phyloP scores from a whole-genome alignment of 768 basidiomycete genomes.

The Royoungia palumana region DNA sequence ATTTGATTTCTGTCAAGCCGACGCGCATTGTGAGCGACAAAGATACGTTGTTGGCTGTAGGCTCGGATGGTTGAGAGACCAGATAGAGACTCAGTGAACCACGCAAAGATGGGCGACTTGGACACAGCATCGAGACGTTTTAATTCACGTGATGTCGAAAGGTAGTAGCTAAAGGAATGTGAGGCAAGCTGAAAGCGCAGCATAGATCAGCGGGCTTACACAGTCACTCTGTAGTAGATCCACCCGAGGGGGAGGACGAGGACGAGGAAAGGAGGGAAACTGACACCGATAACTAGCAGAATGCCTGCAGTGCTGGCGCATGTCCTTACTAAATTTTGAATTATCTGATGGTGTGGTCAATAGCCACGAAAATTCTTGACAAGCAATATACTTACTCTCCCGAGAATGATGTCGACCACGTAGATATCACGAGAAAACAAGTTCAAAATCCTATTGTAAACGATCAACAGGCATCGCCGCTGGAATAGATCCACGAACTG shows the following conservation, averaged over 20 bases:
- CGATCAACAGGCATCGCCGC: neutral
- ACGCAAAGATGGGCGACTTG: conserved; percentile 87
- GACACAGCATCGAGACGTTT: conserved; percentile 88
- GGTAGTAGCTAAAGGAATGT: conserved; percentile 62
- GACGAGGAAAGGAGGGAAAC: conserved; percentile 79
- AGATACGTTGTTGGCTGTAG: conserved; percentile 66
- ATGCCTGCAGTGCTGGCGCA: conserved; percentile 56
- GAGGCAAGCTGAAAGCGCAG: neutral
- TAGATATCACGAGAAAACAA: conserved; percentile 88
- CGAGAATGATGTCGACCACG: conserved; percentile 81
- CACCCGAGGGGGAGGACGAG: conserved; percentile 71
- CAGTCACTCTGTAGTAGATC: conserved; percentile 80
- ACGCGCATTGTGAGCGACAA: conserved; percentile 63
- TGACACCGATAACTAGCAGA: conserved; percentile 68
- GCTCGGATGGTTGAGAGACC: conserved; percentile 84
- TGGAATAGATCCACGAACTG: neutral
- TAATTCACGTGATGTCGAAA: conserved; percentile 81
- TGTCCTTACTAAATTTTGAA: conserved; percentile 69
- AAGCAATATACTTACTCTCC: conserved; percentile 41
- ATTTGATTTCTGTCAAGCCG: conserved; percentile 86
- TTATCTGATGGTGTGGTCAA: conserved; percentile 36
- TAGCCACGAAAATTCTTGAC: neutral
- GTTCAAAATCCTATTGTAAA: conserved; percentile 65
- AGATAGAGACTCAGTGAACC: conserved; percentile 74
- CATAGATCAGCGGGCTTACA: conserved; percentile 40